These are phyloP conservation scores for Pascua sp. DNA, from an alignment of 1,284 basidiomycete species.

Conservation along the genomic window DNA sequence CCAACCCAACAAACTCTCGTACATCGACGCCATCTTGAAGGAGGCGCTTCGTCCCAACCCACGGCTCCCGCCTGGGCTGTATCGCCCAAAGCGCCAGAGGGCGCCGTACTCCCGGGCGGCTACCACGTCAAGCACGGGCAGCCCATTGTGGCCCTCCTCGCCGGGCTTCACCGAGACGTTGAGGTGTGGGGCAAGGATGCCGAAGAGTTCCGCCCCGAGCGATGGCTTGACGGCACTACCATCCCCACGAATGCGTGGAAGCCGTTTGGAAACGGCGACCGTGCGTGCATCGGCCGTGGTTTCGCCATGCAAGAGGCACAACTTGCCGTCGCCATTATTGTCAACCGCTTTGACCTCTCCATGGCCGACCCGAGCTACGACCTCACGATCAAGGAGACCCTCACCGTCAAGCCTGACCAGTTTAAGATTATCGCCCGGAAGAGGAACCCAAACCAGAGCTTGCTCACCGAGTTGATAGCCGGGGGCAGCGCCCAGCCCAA, in stretches of 20 bases:
- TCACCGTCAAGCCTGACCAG: conserved; percentile 55
- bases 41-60: conserved; percentile 55
- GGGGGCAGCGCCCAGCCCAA: neutral
- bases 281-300: conserved; percentile 48
- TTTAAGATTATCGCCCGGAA: conserved; percentile 50
- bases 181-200: conserved; percentile 57
- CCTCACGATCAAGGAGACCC: conserved; percentile 52
- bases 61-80: conserved; percentile 43
- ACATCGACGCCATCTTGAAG: conserved; percentile 54
- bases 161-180: conserved; percentile 52
- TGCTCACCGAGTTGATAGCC: conserved; percentile 14
- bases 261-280: conserved; percentile 30
- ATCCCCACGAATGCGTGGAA: conserved; percentile 45
- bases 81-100: conserved; percentile 8
- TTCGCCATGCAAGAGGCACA: conserved; percentile 56
- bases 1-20: conserved; percentile 52
- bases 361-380: conserved; percentile 53
- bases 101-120: conserved; percentile 14
- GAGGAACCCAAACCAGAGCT: conserved; percentile 8
- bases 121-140: conserved; percentile 51
- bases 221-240: conserved; percentile 55
- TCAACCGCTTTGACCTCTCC: conserved; percentile 54
- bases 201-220: conserved; percentile 46
- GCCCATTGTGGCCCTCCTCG: conserved; percentile 42
- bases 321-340: conserved; percentile 50